Evolutionary conservation across 2,329 filamentous ascomycete species (phyloP), one percentile per base, ranked within the genome.

Genomic region (Paracoccidioides lutzii): DNA sequence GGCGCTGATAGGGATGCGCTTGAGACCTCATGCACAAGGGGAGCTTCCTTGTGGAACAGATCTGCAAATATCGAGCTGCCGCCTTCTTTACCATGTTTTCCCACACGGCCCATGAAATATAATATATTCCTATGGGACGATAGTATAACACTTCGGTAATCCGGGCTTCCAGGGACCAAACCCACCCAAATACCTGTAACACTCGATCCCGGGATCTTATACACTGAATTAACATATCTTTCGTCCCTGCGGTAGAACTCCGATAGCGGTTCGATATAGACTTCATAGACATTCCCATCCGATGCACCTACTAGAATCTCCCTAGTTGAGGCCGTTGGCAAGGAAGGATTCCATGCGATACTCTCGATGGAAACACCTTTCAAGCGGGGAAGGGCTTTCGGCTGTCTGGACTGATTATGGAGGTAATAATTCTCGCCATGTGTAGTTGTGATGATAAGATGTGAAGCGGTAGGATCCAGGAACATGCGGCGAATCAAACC

Each of bases 391-490:
- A 98, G 77, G 6, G 85, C 80, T 60, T 93, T 88, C 2, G 91
- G 90, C 61, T 90, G 86, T 62, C 89, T 86, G 38, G 90, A 93
- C 69, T 97, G 91, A 9, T 90, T 91, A 70, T 98, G 93, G 8
- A 98, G 85, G 71, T 98, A 98, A 76, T 90, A 98, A 73, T 95
- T 97, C 71, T 98, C 93, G 68, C 90, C 90, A 43, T 90, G 81
- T 4, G 89, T 86, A 3, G 93, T 98, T 68, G 87, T 90, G 62
- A 98, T 83, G 61, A 98, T 81, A 33, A 98, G 78, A 73, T 98
- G 93, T 5, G 90, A 96, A 33, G 93, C 93, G 9, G 91, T 95
- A 33, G 93, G 91, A 67, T 98, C 93, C 66, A 98, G 86, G 74
- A 98, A 98, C 81, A 98, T 89, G 75, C 87, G 88, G 63, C 87